phyloP scores from a whole-genome alignment of 1,284 basidiomycete species.

The Kwoniella shivajii region DNA sequence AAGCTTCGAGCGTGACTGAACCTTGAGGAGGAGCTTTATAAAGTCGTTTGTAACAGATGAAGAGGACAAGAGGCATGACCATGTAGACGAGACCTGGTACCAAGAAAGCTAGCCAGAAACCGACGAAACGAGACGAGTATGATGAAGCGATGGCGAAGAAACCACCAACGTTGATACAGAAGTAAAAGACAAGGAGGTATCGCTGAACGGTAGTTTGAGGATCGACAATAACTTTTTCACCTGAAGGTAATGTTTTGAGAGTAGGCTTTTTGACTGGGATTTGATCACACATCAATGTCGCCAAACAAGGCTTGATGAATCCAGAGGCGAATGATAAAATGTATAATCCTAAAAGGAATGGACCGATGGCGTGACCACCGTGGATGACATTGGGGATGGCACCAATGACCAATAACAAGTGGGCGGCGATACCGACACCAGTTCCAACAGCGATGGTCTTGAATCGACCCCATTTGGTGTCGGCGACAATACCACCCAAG shows the following conservation, averaged over 20 bases:
- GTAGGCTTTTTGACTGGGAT: slow-evolving; percentile 44
- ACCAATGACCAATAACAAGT: slow-evolving; percentile 47
- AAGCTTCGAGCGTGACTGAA: slow-evolving; percentile 54
- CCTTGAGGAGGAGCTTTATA: slow-evolving; percentile 56
- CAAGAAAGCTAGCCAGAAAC: slow-evolving; percentile 57
- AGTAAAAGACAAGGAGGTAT: slow-evolving; percentile 45
- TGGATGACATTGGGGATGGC: slow-evolving; percentile 50
- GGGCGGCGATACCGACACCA: slow-evolving; percentile 43
- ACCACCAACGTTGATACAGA: slow-evolving; percentile 52
- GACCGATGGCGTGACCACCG: slow-evolving; percentile 28
- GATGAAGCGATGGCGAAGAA: slow-evolving; percentile 49
- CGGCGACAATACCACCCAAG: slow-evolving; percentile 63
- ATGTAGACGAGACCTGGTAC: slow-evolving; percentile 57
- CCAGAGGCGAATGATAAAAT: slow-evolving; percentile 52
- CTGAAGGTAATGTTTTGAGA: slow-evolving; percentile 37
- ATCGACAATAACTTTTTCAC: slow-evolving; percentile 53
- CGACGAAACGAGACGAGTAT: slow-evolving; percentile 49
- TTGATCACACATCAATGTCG: slow-evolving; percentile 53
- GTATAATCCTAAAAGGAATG: slow-evolving; percentile 53
- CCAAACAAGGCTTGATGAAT: slow-evolving; percentile 53
- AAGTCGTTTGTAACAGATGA: slow-evolving; percentile 52
- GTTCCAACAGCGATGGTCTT: slow-evolving; percentile 65
- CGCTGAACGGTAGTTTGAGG: slow-evolving; percentile 46
- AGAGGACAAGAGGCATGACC: slow-evolving; percentile 54
- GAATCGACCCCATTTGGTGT: slow-evolving; percentile 73